Evolutionary conservation across 1,284 basidiomycete species (phyloP), one percentile per base, ranked within the genome.

Genomic region (Papiliotrema fonsecae): DNA sequence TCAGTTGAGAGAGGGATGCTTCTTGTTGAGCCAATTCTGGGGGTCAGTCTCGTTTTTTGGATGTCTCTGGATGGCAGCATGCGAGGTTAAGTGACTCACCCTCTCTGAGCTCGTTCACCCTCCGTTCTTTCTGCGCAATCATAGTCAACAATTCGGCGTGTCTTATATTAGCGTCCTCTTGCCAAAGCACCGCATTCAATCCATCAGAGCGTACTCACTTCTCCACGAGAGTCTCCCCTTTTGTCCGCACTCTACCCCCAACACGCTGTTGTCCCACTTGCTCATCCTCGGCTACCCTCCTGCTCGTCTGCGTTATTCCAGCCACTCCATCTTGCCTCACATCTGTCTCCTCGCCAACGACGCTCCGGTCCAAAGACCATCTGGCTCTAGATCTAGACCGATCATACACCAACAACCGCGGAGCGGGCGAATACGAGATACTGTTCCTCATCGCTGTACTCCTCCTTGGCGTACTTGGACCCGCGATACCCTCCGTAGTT

Each of bases 41-140:
- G 41, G 14, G 27, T 3, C 34, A 42, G 14, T 21, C 38, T 14
- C 6, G 18, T 4, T 11, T 6, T 35, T 44, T 10, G 16, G 11
- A 32, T 32, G 13, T n/a, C 16, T 10, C 9, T 21, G 9, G 27
- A 13, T 19, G 21, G 39, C 14, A 13, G 21, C n/a, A 11, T 18
- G 18, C 27, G 22, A 6, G 26, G 9, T 13, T 27, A 22, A 10
- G 3, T 11, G 18, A 55, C 63, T 35, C 30, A 68, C 67, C 68
- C 43, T 67, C 63, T 36, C 53, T 55, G 18, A 69, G 54, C 39
- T 71, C 69, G 31, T 64, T 62, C 37, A 71, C 66, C 13, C 61
- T 40, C 7, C 67, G 51, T 38, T 71, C 67, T 31, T 61, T 60
- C 55, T 65, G 59, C 22, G 69, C 69, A 40, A 71, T 71, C 5